Base-by-base conservation (phyloP, 2,329 filamentous ascomycete genomes). In the Calonectria pauciramosa region DNA sequence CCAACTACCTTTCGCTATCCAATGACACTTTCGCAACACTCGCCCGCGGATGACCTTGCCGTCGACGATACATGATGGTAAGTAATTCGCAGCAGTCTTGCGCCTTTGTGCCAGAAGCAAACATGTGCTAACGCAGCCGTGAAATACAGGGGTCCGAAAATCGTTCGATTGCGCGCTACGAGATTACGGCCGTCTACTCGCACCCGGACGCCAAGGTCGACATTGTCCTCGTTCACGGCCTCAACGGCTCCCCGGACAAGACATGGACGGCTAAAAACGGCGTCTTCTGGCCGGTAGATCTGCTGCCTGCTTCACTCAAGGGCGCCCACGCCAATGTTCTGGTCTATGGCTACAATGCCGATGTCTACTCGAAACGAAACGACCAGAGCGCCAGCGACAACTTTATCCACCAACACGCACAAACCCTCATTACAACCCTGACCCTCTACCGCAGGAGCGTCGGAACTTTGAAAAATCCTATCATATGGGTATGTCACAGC, bases 401-500 rank as follows among this genome's bases (percentile, higher is more conserved):
- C 84, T 91, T 90, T 79, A 91, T 95, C 79, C 90, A 92, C 74
- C 90, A 94, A 80, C 93, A 95, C 84, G 93, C 93, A 0, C 93
- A 95, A 84, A 93, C 90, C 14, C 86, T 95, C 38, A 88, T 94
- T 9, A 89, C 89, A 7, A 90, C 88, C 59, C 86, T 95, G 20
- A 90, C 91, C 2, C 86, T 91, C 38, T 93, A 93, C 81, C 89
- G 94, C 77, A 90, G 89, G 80, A 88, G 88, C 77, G 88, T 90
- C 75, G 87, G 89, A 68, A 91, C 90, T 7, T 85, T 87, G 41
- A 87, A 89, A 30, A 91, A 92, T 56, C 93, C 94, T 7, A 94
- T 96, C 78, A 92, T 96, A 75, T 96, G 94, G 88, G 90, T 96
- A 44, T 93, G 90, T 66, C 94, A 96, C 83, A 94, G 93, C 68